A percentile compares a stretch with the other conserved stretches of the same genome.
These are phyloP conservation scores for Plasmodium fragile DNA, from an alignment of 169 alveolate species.

Conservation along the genomic window DNA sequence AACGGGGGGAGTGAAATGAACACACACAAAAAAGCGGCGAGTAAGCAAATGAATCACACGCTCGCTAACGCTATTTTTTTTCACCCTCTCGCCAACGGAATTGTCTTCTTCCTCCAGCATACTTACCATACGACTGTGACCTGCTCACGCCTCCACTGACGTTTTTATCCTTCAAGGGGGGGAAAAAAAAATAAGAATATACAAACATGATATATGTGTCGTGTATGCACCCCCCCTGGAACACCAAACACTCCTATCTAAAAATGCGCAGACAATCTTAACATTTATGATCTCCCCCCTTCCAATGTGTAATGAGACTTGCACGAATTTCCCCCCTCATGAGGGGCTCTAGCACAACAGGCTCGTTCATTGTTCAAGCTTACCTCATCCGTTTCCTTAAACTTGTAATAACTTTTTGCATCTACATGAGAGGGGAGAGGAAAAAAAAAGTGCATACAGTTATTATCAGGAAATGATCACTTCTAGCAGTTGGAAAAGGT, in stretches of 20 bases:
- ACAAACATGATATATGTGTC: background rate
- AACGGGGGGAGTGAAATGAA: background rate
- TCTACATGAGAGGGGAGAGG: slow-evolving; percentile 15
- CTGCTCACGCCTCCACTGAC: background rate
- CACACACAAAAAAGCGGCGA: background rate
- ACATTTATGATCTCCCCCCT: background rate
- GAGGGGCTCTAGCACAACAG: background rate
- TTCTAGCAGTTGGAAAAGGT: background rate
- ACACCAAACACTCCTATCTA: background rate
- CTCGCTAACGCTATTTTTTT: background rate
- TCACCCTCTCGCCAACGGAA: background rate
- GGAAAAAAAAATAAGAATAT: background rate
- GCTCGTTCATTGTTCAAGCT: slow-evolving; percentile 10
- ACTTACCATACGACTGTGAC: slow-evolving; percentile 10
- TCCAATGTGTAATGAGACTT: background rate
- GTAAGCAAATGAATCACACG: background rate
- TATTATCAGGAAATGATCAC: background rate
- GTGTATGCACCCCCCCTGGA: background rate
- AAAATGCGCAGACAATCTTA: background rate
- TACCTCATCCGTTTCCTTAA: slow-evolving; percentile 76
- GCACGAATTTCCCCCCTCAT: background rate
- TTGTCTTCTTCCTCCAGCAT: background rate
- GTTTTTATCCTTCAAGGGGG: background rate
- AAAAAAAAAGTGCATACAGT: background rate
- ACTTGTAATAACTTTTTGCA: slow-evolving; percentile 63